A percentile compares a stretch with the other conserved stretches of the same genome.
Evolutionary conservation across 495 filamentous ascomycete species (phyloP).

Genomic region (Filosporella fistucella): DNA sequence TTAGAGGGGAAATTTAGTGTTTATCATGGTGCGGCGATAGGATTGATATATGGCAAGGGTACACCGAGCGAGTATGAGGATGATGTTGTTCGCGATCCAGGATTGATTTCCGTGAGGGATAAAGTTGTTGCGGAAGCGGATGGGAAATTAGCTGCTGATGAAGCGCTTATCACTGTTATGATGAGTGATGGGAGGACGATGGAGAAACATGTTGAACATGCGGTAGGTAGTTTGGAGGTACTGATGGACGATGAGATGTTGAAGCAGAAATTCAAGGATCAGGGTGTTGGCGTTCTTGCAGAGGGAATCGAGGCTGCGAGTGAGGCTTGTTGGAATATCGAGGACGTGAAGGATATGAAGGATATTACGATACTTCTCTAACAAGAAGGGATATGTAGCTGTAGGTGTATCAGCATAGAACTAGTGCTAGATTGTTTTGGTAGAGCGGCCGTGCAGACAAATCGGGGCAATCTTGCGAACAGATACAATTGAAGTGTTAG

Average conservation of each 20-base stretch:
- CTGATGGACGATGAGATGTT: conserved; percentile 41
- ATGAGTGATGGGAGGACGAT: conserved; percentile 31
- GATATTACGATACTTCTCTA: background rate
- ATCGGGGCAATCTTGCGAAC: too few species aligned
- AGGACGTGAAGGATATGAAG: conserved; percentile 14
- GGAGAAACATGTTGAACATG: conserved; percentile 43
- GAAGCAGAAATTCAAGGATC: conserved; percentile 41
- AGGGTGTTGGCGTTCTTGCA: conserved; percentile 27
- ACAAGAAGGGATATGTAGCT: too few species aligned
- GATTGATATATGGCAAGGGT: conserved; percentile 44
- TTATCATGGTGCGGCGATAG: conserved; percentile 45
- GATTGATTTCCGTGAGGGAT: conserved; percentile 34
- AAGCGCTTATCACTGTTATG: conserved; percentile 33
- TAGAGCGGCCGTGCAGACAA: too few species aligned
- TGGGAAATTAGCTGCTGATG: conserved; percentile 33
- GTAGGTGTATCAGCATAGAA: too few species aligned
- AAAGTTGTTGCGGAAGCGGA: conserved; percentile 38
- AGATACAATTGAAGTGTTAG: too few species aligned
- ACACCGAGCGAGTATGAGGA: conserved; percentile 46
- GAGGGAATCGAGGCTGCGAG: conserved; percentile 9
- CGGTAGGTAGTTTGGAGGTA: conserved; percentile 43
- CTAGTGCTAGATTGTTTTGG: too few species aligned
- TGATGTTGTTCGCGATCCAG: conserved; percentile 32
- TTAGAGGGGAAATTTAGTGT: conserved; percentile 52
- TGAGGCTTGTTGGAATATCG: background rate